These are phyloP conservation scores for Gypsophila paniculata DNA, from an alignment of 179 eudicot genomes.

Conservation along the genomic window DNA sequence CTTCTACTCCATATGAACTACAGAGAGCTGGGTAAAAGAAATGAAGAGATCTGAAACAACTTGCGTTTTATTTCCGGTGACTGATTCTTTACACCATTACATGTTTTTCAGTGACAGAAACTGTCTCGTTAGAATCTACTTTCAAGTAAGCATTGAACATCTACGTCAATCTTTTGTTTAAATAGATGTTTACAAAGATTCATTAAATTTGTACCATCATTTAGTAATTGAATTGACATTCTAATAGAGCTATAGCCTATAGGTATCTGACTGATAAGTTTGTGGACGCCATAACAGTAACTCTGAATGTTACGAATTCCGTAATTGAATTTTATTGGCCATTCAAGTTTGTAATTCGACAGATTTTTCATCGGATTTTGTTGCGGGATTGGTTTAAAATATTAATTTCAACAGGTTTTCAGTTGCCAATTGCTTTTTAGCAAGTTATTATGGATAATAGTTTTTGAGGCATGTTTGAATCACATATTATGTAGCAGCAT, in stretches of 20 bases:
- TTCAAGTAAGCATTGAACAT: constrained; percentile 15
- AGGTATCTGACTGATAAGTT: constrained; percentile 3
- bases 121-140: constrained; percentile 9
- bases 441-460: too few relatives aligned
- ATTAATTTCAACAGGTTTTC: too few relatives aligned
- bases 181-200: neutral
- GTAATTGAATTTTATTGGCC: neutral
- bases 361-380: too few relatives aligned
- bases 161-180: neutral
- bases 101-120: constrained; percentile 11
- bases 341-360: too few relatives aligned
- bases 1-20: neutral
- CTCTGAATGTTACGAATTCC: neutral
- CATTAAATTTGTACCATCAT: neutral
- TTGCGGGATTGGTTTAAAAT: too few relatives aligned
- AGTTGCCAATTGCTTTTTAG: too few relatives aligned
- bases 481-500: too few relatives aligned
- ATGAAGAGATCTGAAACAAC: neutral
- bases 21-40: constrained; percentile 7
- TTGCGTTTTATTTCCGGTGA: neutral
- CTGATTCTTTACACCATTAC: too few relatives aligned
- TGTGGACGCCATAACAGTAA: neutral
- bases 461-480: too few relatives aligned
- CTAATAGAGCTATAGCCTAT: too few relatives aligned
- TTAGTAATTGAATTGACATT: neutral